phyloP scores from a whole-genome alignment of 2,329 filamentous ascomycete genomes.

The Sporothrix inflata region DNA sequence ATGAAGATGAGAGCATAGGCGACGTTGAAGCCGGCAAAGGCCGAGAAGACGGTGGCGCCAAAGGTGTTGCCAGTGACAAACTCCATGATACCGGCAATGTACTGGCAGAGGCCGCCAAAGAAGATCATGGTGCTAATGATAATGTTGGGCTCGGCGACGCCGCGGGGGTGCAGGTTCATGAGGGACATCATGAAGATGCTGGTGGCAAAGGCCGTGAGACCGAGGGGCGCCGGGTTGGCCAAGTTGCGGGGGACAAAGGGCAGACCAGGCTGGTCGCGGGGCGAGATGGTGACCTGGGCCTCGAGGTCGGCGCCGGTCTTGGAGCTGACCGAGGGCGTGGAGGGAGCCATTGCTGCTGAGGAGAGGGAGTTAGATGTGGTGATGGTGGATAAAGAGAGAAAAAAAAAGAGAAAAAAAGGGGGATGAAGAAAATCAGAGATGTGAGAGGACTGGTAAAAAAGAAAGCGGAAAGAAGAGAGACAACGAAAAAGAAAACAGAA shows the following conservation, averaged over 20 bases:
- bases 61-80: slow-evolving; percentile 85
- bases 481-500: background rate
- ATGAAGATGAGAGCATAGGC: slow-evolving; percentile 73
- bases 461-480: background rate
- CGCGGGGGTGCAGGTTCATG: slow-evolving; percentile 72
- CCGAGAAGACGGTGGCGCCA: slow-evolving; percentile 77
- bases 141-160: slow-evolving; percentile 64
- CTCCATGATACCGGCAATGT: slow-evolving; percentile 87
- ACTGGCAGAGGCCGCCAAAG: slow-evolving; percentile 77
- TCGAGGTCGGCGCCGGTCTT: slow-evolving; percentile 32
- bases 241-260: slow-evolving; percentile 45
- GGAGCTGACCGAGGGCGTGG: slow-evolving; percentile 28
- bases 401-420: background rate
- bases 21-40: slow-evolving; percentile 84
- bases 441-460: background rate
- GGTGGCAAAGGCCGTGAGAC: slow-evolving; percentile 76
- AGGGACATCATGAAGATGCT: slow-evolving; percentile 80
- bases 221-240: slow-evolving; percentile 77
- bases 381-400: background rate
- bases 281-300: slow-evolving; percentile 31
- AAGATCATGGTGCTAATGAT: slow-evolving; percentile 73
- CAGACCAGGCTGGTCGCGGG: slow-evolving; percentile 31
- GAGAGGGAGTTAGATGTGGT: background rate
- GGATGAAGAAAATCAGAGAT: background rate
- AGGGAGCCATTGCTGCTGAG: slow-evolving; percentile 24